Evolutionary conservation across 2,329 filamentous ascomycete genomes (phyloP).

Genomic region (Zymoseptoria brevis): DNA sequence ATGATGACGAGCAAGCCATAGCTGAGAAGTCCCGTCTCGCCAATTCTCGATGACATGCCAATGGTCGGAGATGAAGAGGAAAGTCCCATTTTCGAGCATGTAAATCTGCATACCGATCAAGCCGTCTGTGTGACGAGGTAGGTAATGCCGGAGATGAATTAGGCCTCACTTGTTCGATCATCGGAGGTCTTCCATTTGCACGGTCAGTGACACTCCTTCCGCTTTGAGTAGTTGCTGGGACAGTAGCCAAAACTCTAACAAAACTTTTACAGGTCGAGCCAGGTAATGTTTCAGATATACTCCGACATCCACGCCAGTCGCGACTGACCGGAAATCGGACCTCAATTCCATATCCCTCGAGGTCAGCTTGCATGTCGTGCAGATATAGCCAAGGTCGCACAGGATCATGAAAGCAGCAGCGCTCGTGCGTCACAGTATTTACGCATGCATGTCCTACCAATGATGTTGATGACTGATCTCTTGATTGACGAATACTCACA

Average conservation of each 20-base stretch:
- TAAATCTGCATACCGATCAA: constrained; percentile 32
- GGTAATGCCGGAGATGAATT: constrained; percentile 23
- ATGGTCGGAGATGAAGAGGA: constrained; percentile 30
- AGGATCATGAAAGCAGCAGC: background rate
- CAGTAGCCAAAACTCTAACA: background rate
- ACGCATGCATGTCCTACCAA: background rate
- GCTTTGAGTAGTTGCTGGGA: background rate
- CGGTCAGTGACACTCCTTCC: background rate
- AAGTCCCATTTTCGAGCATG: constrained; percentile 27
- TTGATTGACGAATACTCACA: background rate
- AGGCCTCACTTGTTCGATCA: constrained; percentile 29
- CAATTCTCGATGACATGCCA: constrained; percentile 33
- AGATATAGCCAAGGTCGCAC: background rate
- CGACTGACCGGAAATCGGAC: constrained; percentile 29
- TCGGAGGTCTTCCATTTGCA: constrained; percentile 33
- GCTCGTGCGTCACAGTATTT: background rate
- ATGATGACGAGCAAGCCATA: constrained; percentile 31
- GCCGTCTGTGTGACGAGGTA: constrained; percentile 32
- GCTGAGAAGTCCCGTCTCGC: constrained; percentile 30
- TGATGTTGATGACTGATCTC: background rate
- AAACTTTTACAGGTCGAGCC: constrained; percentile 23
- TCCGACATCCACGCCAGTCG: constrained; percentile 29
- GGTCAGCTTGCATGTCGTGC: background rate
- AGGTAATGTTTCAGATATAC: constrained; percentile 31
- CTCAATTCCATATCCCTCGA: constrained; percentile 25